phyloP scores from a whole-genome alignment of 768 basidiomycete species.

The Holtermannia corniformis region DNA sequence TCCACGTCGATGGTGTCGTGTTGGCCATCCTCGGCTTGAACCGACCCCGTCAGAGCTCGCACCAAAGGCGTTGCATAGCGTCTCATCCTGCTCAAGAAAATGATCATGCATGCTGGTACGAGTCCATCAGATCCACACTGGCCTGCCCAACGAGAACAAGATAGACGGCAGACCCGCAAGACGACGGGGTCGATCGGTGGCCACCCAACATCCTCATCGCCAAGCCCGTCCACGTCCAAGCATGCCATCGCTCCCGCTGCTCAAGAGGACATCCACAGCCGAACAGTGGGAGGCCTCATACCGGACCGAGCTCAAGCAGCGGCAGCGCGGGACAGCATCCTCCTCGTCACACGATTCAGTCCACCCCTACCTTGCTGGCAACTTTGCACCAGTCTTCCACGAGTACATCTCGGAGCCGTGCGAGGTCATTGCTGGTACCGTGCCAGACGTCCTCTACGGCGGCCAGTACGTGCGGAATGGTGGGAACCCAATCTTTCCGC shows the following conservation, averaged over 20 bases:
- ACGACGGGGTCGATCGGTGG: too few species aligned
- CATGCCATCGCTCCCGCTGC: background rate
- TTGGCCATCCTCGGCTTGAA: too few species aligned
- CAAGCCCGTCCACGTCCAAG: background rate
- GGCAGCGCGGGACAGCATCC: background rate
- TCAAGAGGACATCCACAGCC: background rate
- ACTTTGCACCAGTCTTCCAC: conserved; percentile 40
- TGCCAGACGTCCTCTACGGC: conserved; percentile 40
- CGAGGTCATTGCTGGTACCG: conserved; percentile 21
- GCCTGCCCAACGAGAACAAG: too few species aligned
- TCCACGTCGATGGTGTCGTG: too few species aligned
- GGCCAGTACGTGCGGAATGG: conserved; percentile 44
- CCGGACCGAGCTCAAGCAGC: background rate
- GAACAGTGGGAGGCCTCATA: background rate
- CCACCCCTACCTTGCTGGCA: conserved; percentile 42
- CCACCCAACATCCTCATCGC: too few species aligned
- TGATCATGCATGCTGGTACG: too few species aligned
- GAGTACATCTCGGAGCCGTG: conserved; percentile 38
- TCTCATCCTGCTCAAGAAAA: too few species aligned
- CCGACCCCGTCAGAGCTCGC: too few species aligned
- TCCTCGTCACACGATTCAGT: background rate
- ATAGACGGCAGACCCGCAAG: too few species aligned
- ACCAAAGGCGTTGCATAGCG: too few species aligned
- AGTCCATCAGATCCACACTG: too few species aligned
- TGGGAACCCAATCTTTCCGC: conserved; percentile 39